Evolutionary conservation across 2,329 filamentous ascomycete species (phyloP).

Genomic region (Penicillium frequentans): DNA sequence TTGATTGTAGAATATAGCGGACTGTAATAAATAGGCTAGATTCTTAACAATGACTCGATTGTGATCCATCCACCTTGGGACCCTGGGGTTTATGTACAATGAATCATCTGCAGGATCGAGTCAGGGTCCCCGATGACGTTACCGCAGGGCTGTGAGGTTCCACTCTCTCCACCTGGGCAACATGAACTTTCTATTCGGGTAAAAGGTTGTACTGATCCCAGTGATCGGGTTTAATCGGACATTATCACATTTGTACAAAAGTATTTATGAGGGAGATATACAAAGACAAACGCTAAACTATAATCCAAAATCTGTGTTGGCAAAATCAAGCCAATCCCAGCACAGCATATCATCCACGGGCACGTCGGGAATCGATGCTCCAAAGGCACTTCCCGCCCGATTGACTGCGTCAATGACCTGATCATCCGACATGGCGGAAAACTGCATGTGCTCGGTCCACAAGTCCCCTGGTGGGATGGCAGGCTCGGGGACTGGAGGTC

Average conservation of each 20-base stretch:
- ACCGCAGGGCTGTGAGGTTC: background rate
- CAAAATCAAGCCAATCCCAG: slow-evolving; percentile 57
- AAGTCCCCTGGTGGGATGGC: slow-evolving; percentile 32
- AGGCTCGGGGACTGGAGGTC: slow-evolving; percentile 21
- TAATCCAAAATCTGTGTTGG: slow-evolving; percentile 30
- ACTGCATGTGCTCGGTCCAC: slow-evolving; percentile 58
- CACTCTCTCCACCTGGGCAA: background rate
- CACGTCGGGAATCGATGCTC: slow-evolving; percentile 55
- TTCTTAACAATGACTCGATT: background rate
- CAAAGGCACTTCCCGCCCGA: slow-evolving; percentile 61
- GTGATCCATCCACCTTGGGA: background rate
- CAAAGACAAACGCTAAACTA: slow-evolving; percentile 3
- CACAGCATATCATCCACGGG: slow-evolving; percentile 61
- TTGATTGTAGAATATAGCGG: background rate
- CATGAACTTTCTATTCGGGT: background rate
- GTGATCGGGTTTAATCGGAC: background rate
- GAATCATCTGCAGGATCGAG: background rate
- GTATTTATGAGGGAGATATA: background rate
- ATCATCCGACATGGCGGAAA: slow-evolving; percentile 69
- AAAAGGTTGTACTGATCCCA: too few relatives aligned
- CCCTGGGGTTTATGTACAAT: too few relatives aligned
- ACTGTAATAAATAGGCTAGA: background rate
- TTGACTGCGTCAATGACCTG: slow-evolving; percentile 68
- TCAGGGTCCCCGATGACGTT: background rate
- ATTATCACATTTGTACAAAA: background rate